Percentiles rank a stretch among this genome's conserved stretches.
Conservation (phyloP, 2,329 filamentous ascomycete species). For the Allantophomopsis cytisporea region DNA sequence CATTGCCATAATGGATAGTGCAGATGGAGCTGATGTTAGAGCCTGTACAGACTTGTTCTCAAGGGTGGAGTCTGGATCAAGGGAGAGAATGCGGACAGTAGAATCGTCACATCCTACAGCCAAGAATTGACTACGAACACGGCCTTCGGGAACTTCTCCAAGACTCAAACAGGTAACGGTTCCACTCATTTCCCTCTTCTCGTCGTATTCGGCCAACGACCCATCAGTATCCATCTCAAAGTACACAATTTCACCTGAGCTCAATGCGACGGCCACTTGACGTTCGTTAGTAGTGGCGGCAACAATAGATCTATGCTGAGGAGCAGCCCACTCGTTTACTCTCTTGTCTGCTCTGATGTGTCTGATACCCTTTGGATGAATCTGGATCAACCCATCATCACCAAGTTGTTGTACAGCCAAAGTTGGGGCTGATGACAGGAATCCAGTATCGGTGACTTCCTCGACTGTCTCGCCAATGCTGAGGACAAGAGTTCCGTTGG, state of each 20-base stretch:
- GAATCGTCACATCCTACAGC: slow-evolving; percentile 96
- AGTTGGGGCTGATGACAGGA: slow-evolving; percentile 78
- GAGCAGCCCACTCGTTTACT: slow-evolving; percentile 86
- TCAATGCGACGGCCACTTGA: slow-evolving; percentile 87
- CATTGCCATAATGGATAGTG: slow-evolving; percentile 89
- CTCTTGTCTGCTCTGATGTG: slow-evolving; percentile 68
- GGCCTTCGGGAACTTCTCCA: slow-evolving; percentile 82
- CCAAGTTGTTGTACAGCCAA: slow-evolving; percentile 89
- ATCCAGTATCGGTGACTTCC: slow-evolving; percentile 87
- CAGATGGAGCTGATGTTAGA: slow-evolving; percentile 77
- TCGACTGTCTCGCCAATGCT: slow-evolving; percentile 96
- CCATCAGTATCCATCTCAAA: slow-evolving; percentile 95
- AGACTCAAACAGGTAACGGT: slow-evolving; percentile 93
- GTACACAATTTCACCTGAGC: slow-evolving; percentile 92
- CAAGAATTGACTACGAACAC: slow-evolving; percentile 78
- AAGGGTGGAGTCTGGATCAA: slow-evolving; percentile 80
- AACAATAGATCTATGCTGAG: slow-evolving; percentile 88
- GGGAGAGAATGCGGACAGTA: slow-evolving; percentile 81
- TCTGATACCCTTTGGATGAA: slow-evolving; percentile 91
- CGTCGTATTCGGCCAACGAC: slow-evolving; percentile 83
- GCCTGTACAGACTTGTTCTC: slow-evolving; percentile 93
- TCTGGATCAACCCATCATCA: slow-evolving; percentile 83
- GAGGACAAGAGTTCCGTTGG: slow-evolving; percentile 78
- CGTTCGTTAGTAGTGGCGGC: slow-evolving; percentile 86
- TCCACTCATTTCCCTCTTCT: slow-evolving; percentile 88